Percentiles rank a stretch among this genome's conserved stretches.
These are phyloP conservation scores for Cynanchum wilfordii DNA, from an alignment of 257 asterid species.

Conservation along the genomic window DNA sequence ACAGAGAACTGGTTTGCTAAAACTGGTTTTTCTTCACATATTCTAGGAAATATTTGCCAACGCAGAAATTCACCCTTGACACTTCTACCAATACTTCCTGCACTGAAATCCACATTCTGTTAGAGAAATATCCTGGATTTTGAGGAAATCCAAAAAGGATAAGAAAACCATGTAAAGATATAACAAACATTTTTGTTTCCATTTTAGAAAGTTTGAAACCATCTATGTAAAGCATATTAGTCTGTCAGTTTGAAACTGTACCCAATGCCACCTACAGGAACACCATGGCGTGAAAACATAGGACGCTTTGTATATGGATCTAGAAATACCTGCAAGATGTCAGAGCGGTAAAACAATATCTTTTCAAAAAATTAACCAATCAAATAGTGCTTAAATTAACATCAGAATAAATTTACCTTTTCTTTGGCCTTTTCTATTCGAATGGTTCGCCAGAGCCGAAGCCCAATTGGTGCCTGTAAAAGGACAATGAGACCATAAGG, in stretches of 20 bases:
- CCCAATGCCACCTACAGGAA: conserved; percentile 98
- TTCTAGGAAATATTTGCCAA: conserved; percentile 88
- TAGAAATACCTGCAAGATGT: conserved; percentile 61
- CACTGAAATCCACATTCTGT: conserved; percentile 45
- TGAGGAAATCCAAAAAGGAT: background rate
- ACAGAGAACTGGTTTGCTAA: conserved; percentile 92
- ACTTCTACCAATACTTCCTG: conserved; percentile 99
- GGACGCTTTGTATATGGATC: conserved; percentile 80
- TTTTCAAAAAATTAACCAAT: conserved; percentile 6
- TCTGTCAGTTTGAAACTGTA: conserved; percentile 22
- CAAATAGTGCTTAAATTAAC: background rate
- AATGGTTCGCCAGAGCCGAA: conserved; percentile 68
- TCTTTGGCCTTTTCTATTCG: conserved; percentile 42
- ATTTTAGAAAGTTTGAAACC: background rate
- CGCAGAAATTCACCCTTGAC: conserved; percentile 89
- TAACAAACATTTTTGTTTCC: background rate
- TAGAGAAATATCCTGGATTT: background rate
- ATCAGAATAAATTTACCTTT: conserved; percentile 26
- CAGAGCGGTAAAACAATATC: conserved; percentile 12
- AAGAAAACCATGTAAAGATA: background rate
- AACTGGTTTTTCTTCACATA: conserved; percentile 86
- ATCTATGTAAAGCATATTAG: background rate
- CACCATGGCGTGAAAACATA: conserved; percentile 82
- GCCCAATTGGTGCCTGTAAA: conserved; percentile 84
- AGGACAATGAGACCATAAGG: conserved; percentile 11